Percentiles rank a stretch among this genome's conserved stretches.
phyloP scores from a whole-genome alignment of 2,329 filamentous ascomycete genomes.

The Cladosporium cucumerinum region DNA sequence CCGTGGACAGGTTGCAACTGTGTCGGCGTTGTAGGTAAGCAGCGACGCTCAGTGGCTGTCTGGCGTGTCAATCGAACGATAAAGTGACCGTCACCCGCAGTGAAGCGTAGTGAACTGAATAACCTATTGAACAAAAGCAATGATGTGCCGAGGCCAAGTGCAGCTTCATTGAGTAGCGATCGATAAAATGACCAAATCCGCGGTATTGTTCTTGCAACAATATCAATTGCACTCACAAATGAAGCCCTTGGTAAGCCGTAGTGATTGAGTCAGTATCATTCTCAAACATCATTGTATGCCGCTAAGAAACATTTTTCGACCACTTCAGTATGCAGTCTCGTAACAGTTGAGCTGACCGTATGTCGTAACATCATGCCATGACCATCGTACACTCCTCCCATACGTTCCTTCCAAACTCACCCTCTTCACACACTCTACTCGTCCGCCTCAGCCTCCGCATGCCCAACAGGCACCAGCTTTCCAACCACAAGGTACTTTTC shows the following conservation, averaged over 20 bases:
- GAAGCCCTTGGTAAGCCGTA: background rate
- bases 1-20: background rate
- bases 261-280: background rate
- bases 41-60: background rate
- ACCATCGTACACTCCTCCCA: background rate
- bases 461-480: constrained; percentile 67
- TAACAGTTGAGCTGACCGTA: background rate
- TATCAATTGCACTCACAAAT: background rate
- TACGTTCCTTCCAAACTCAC: background rate
- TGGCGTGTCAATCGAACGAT: background rate
- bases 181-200: background rate
- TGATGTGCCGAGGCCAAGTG: background rate
- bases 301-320: background rate
- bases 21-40: background rate
- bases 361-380: background rate
- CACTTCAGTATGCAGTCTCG: background rate
- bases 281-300: background rate
- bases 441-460: constrained; percentile 49
- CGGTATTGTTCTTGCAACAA: background rate
- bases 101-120: background rate
- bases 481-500: constrained; percentile 97
- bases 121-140: background rate
- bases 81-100: background rate
- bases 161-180: background rate
- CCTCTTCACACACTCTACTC: constrained; percentile 12